Base-by-base conservation (phyloP, 1,284 basidiomycete genomes). In the Sanghuangporus weigelae region DNA sequence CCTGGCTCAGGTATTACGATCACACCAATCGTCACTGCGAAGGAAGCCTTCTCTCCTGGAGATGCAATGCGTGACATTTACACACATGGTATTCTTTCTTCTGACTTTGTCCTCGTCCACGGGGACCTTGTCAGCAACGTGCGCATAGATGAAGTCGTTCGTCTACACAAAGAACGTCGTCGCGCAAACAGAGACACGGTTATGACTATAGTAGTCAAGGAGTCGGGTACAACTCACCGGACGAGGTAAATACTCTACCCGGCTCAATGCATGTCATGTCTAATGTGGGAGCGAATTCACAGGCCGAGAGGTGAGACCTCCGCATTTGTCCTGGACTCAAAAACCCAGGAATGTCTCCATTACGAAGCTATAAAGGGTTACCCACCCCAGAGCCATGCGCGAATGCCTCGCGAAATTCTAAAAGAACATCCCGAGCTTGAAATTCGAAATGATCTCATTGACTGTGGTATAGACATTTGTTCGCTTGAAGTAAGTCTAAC, bases 1-100 rank as follows among this genome's bases (percentile, higher is more conserved):
- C 83, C 86, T 38, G 82, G 82, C 63, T 85, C 86, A 44, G 89
- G 90, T 8, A 83, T 96, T 72, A 92, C 91, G 76, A 93, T 97
- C 67, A 85, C 90, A 51, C 91, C 94, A 62, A 90, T 97, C 67
- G 83, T 95, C 69, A 94, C 92, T 19, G 89, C 92, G 62, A 90
- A 89, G 73, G 89, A 93, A 71, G 95, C 95, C 1, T 90, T 89
- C 74, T 95, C 95, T 1, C 89, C 93, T 0, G 96, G 97, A 12
- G 97, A 99, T 74, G 95, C 95, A 38, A 87, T 99, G 82, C 89
- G 97, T 66, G 96, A 99, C 75, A 89, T 98, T 68, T 98, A 99
- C 77, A 92, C 90, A 59, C 92, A 93, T 62, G 89, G 95, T 69
- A 84, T 99, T 70, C 90, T 99, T 70, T 93, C 93, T 35, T 86